A percentile compares a stretch with the other conserved stretches of the same genome.
These are phyloP conservation scores for Naganishia cerealis DNA, from an alignment of 1,284 basidiomycete species.

Conservation along the genomic window DNA sequence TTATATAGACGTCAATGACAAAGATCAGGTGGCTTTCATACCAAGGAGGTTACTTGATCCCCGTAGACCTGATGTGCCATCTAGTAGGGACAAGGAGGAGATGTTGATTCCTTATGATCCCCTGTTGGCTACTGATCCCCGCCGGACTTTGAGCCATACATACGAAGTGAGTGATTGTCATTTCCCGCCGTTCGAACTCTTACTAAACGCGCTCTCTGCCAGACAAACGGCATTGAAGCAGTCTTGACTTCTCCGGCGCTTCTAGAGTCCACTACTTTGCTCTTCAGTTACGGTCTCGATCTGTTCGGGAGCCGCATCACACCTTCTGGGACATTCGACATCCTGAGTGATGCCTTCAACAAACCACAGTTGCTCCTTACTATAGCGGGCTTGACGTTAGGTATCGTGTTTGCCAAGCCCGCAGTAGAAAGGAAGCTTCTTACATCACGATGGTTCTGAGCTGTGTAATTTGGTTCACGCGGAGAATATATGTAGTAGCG, in stretches of 20 bases:
- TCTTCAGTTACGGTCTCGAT: conserved; percentile 83
- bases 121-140: conserved; percentile 69
- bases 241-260: conserved; percentile 77
- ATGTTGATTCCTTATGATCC: conserved; percentile 81
- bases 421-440: conserved; percentile 49
- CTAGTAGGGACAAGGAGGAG: conserved; percentile 78
- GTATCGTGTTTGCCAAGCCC: conserved; percentile 69
- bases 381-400: conserved; percentile 67
- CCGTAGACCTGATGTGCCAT: conserved; percentile 75
- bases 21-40: conserved; percentile 72
- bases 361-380: conserved; percentile 87
- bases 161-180: conserved; percentile 62
- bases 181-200: conserved; percentile 15
- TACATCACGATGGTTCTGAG: conserved; percentile 50
- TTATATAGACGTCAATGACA: conserved; percentile 69
- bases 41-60: conserved; percentile 78
- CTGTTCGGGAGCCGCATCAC: conserved; percentile 79
- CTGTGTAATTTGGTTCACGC: not conserved
- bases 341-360: conserved; percentile 88
- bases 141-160: conserved; percentile 72
- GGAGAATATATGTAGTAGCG: too few species aligned
- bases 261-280: conserved; percentile 87
- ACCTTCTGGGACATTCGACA: conserved; percentile 88
- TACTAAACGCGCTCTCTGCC: conserved; percentile 7
- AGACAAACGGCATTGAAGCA: conserved; percentile 67